Conservation (phyloP, 2,329 filamentous ascomycete genomes). For the Beauveria bassiana region DNA sequence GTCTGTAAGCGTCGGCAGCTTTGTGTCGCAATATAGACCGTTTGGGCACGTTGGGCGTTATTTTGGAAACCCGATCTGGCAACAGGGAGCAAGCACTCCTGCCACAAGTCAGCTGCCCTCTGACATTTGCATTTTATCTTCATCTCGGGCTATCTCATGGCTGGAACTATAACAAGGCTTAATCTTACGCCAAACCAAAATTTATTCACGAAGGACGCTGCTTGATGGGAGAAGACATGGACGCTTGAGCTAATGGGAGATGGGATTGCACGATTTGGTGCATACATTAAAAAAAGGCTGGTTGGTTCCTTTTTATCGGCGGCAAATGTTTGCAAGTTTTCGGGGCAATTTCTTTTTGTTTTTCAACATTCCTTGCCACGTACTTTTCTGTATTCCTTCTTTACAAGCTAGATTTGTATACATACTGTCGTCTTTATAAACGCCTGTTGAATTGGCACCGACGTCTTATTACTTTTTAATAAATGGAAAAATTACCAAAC, state of each 20-base stretch:
- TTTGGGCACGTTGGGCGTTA: slow-evolving; percentile 1
- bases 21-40: not conserved
- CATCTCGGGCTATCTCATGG: not conserved
- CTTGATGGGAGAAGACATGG: not conserved
- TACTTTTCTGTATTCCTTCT: not conserved
- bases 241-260: not conserved
- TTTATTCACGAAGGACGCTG: not conserved
- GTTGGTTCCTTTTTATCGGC: not conserved
- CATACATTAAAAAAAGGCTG: not conserved
- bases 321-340: not conserved
- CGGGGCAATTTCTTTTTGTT: not conserved
- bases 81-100: slow-evolving; percentile 1
- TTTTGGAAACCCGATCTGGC: not conserved
- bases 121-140: slow-evolving; percentile 1
- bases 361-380: not conserved
- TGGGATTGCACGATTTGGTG: not conserved
- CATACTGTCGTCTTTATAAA: not conserved
- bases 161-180: not conserved
- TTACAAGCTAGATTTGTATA: not conserved
- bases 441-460: not conserved
- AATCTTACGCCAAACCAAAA: not conserved
- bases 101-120: slow-evolving; percentile 8
- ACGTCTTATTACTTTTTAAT: not conserved
- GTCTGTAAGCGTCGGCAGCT: not conserved
- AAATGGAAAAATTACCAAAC: not conserved